A percentile compares a stretch with the other conserved stretches of the same genome.
Conservation (phyloP, 371 early-diverging fungal genomes). For the Circinella minor region DNA sequence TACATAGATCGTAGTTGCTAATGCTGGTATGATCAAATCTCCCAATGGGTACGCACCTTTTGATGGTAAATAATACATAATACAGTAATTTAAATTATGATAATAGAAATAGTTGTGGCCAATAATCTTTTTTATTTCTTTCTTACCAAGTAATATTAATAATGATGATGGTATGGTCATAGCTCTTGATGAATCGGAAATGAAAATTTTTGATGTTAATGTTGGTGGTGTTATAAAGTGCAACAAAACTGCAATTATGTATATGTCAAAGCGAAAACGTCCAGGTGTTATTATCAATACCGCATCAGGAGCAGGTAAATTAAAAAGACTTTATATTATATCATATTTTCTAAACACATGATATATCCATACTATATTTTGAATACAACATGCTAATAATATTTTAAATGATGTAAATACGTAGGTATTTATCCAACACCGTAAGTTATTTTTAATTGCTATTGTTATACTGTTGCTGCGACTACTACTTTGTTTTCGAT, state of each 20-base stretch:
- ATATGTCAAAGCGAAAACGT: slow-evolving; percentile 39
- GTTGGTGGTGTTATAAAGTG: slow-evolving; percentile 9
- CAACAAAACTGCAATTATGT: slow-evolving; percentile 41
- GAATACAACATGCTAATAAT: too few relatives aligned
- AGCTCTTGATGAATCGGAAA: slow-evolving; percentile 7
- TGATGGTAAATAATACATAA: slow-evolving; percentile 4
- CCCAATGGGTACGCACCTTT: neutral
- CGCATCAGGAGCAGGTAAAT: slow-evolving; percentile 29
- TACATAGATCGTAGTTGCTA: slow-evolving; percentile 12
- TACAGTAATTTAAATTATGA: too few relatives aligned
- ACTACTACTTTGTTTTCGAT: neutral
- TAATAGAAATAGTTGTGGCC: too few relatives aligned
- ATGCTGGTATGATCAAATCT: slow-evolving; percentile 8
- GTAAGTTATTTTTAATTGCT: neutral
- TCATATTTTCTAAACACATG: too few relatives aligned
- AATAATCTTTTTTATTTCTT: too few relatives aligned
- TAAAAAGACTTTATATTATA: neutral
- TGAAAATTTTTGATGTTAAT: slow-evolving; percentile 9
- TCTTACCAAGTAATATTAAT: too few relatives aligned
- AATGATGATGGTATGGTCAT: neutral
- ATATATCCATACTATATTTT: too few relatives aligned
- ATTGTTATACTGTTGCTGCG: neutral
- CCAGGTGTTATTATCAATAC: slow-evolving; percentile 56
- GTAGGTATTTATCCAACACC: neutral
- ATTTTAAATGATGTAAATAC: too few relatives aligned